Conservation (phyloP, 257 asterid genomes). For the Thymus mandschuricus region DNA sequence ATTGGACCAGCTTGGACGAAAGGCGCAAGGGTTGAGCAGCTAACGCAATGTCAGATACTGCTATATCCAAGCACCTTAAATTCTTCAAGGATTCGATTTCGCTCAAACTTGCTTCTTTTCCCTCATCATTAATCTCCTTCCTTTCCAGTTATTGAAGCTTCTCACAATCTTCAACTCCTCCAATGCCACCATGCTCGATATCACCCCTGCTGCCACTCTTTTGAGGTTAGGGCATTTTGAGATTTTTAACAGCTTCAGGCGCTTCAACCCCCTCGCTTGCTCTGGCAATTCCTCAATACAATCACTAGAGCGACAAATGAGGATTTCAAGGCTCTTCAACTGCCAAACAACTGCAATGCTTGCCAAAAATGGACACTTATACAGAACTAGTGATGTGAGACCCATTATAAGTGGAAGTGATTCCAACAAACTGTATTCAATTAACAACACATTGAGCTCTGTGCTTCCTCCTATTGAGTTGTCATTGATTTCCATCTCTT, state of each 20-base stretch:
- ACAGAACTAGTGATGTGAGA: constrained; percentile 6
- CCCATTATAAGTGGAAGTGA: too few species aligned
- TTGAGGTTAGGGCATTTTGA: neutral
- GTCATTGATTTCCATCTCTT: neutral
- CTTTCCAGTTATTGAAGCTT: constrained; percentile 19
- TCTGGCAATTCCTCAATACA: neutral
- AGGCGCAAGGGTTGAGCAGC: neutral
- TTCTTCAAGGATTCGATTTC: constrained; percentile 7
- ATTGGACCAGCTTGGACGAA: neutral
- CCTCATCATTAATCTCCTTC: neutral
- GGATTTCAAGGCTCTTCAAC: constrained; percentile 17
- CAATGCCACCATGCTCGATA: too few species aligned
- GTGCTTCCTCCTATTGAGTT: neutral
- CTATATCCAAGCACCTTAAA: constrained; percentile 1
- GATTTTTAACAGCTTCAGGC: constrained; percentile 8
- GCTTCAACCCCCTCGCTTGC: neutral
- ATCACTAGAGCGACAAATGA: neutral
- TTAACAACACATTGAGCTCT: constrained; percentile 22
- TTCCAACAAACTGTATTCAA: neutral
- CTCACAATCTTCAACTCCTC: neutral
- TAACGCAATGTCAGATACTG: neutral
- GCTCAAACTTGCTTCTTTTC: neutral
- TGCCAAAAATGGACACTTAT: neutral
- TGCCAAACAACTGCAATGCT: constrained; percentile 6
- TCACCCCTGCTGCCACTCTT: constrained; percentile 12